Percentiles rank a stretch among this genome's conserved stretches.
phyloP scores from a whole-genome alignment of 2,329 filamentous ascomycete genomes.

The Trichoderma simmonsii region DNA sequence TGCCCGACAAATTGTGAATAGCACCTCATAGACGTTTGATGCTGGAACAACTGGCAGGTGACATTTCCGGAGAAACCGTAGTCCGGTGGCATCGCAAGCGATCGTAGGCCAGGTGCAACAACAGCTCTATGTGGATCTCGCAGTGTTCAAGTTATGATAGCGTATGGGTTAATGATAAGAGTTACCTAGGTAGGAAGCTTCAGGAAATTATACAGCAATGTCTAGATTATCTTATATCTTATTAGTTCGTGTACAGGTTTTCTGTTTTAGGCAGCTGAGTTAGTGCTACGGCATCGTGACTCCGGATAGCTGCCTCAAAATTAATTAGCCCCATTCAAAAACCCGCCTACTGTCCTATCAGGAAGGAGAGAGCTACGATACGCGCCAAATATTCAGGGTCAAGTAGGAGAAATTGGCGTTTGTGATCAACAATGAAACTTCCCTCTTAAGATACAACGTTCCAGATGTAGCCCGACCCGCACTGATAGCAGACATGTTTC shows the following conservation, averaged over 20 bases:
- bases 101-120: not conserved
- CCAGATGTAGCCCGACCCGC: not conserved
- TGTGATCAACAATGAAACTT: not conserved
- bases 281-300: not conserved
- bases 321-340: not conserved
- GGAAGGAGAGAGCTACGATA: not conserved
- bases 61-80: not conserved
- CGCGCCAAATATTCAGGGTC: not conserved
- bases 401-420: not conserved
- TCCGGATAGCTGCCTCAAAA: not conserved
- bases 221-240: not conserved
- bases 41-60: not conserved
- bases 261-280: not conserved
- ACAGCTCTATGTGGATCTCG: not conserved
- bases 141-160: not conserved
- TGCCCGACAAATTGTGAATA: not conserved
- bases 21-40: not conserved
- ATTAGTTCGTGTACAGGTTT: not conserved
- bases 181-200: not conserved
- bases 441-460: not conserved
- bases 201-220: not conserved
- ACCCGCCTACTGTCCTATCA: not conserved
- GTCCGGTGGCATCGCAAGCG: not conserved
- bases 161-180: not conserved
- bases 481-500: not conserved